Evolutionary conservation across 2,329 filamentous ascomycete genomes (phyloP), one percentile per base, ranked within the genome.

Genomic region (Aspergillus persii): DNA sequence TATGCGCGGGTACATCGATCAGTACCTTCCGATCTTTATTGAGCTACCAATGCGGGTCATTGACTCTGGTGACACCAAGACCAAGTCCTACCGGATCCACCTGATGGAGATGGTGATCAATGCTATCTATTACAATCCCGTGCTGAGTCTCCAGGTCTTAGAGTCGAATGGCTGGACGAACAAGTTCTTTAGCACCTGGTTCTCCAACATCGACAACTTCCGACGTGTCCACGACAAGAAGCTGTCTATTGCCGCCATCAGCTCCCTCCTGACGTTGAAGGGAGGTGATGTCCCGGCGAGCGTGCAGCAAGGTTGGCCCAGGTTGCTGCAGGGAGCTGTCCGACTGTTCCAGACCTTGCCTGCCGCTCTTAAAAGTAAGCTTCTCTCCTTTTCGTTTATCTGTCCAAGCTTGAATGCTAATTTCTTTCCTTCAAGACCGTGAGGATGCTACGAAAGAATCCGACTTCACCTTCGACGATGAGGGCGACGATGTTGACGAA

Each of bases 91-190:
- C 76, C 89, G 91, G 69, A 93, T 98, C 56, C 94, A 99, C 75
- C 80, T 99, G 49, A 96, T 99, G 90, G 95, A 99, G 79, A 96
- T 99, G 88, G 88, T 99, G 59, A 96, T 99, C 81, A 98, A 98
- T 77, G 88, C 91, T 57, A 92, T 98, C 69, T 96, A 98, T 83
- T 99, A 99, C 83, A 97, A 96, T 80, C 93, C 95, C 1, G 79
- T 89, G 49, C 83, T 97, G 60, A 85, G 92, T 27, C 84, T 99
- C 26, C 89, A 92, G 62, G 87, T 96, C 41, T 84, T 99, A n/a
- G 95, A 99, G 79, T 80, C 83, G 55, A 94, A 96, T 70, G 89
- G 87, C 61, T 97, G 93, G 94, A 98, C 95, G 6, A 98, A 98
- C 79, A 96, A 96, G 73, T 99, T 99, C 80, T 99, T 99, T 82